phyloP scores from a whole-genome alignment of 2,329 filamentous ascomycete species.

The Fusarium sp. region DNA sequence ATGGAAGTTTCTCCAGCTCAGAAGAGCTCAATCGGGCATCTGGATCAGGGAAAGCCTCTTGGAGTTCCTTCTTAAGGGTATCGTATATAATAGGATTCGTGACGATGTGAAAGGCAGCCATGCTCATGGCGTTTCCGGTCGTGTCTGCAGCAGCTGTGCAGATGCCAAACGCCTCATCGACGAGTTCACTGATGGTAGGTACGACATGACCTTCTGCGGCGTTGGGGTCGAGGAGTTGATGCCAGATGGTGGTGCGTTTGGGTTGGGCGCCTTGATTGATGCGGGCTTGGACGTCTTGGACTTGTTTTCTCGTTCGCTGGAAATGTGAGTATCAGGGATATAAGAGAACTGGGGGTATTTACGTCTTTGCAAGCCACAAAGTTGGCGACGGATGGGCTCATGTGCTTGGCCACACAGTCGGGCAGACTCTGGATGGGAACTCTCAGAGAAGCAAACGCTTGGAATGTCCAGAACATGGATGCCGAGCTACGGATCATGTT shows the following conservation, averaged over 20 bases:
- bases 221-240: slow-evolving; percentile 13
- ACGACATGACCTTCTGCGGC: not conserved
- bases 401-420: not conserved
- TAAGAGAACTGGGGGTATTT: too few relatives aligned
- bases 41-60: slow-evolving; percentile 7
- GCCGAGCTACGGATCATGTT: slow-evolving; percentile 9
- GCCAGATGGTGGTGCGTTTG: slow-evolving; percentile 6
- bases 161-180: slow-evolving; percentile 13
- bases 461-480: slow-evolving; percentile 15
- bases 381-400: slow-evolving; percentile 11
- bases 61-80: slow-evolving; percentile 5
- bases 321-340: too few relatives aligned
- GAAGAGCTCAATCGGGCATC: not conserved
- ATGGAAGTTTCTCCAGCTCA: slow-evolving; percentile 10
- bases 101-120: slow-evolving; percentile 15
- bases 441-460: slow-evolving; percentile 3
- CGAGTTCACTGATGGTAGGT: not conserved
- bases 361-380: slow-evolving; percentile 2
- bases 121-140: slow-evolving; percentile 8
- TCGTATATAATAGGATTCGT: slow-evolving; percentile 8
- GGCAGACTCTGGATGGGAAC: slow-evolving; percentile 6
- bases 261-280: slow-evolving; percentile 7
- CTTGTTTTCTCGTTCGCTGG: slow-evolving; percentile 11
- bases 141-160: slow-evolving; percentile 14
- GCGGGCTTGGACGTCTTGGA: slow-evolving; percentile 5